Conservation (phyloP, 225 moss, liverwort and hornwort species). For the Sphagnum contortum region DNA sequence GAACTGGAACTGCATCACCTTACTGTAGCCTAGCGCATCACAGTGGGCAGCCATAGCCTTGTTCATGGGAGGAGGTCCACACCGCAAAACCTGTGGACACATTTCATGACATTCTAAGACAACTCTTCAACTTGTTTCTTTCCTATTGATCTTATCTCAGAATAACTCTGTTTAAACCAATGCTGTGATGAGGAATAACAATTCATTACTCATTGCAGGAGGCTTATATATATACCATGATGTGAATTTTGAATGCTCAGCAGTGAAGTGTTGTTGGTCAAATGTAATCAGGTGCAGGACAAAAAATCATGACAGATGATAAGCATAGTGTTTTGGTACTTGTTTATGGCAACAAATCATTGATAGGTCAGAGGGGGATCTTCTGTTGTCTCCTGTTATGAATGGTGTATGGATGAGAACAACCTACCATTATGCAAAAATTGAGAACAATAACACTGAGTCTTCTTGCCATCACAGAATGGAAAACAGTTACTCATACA, state of each 20-base stretch:
- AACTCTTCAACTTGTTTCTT: no score
- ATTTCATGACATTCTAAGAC: not conserved
- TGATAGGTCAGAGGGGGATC: no score
- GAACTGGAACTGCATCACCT: slow-evolving; percentile 94
- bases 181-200: not conserved
- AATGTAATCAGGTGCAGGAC: no score
- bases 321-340: no score
- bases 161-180: no score
- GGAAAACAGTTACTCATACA: not conserved
- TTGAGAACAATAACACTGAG: not conserved
- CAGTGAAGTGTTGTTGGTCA: no score
- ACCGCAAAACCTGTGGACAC: slow-evolving; percentile 62
- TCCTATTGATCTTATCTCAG: no score
- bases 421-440: not conserved
- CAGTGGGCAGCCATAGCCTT: slow-evolving; percentile 76
- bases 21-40: slow-evolving; percentile 71
- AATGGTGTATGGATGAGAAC: not conserved
- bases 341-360: no score
- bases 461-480: not conserved
- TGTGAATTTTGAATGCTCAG: not conserved
- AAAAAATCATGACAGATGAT: no score
- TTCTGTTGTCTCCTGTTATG: not conserved
- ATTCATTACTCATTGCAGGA: not conserved
- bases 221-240: not conserved
- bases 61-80: slow-evolving; percentile 90